Base-by-base conservation (phyloP, 192 early-diverging fungal genomes). In the Hyaloraphidium curvatum region DNA sequence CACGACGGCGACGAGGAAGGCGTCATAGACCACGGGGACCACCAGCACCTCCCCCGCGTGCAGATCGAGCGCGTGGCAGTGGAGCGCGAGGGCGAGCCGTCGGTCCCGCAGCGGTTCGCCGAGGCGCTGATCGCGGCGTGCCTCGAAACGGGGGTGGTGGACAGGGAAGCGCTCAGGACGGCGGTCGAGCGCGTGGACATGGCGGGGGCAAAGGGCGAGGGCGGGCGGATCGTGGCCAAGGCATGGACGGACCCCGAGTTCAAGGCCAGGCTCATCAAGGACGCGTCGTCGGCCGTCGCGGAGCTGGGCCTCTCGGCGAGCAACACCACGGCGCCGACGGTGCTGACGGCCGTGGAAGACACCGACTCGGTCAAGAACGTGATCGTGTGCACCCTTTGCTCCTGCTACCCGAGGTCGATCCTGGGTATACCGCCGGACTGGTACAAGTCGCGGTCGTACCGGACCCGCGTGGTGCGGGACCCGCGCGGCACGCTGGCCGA, bases 321-420 rank as follows among this genome's bases (percentile, higher is more conserved):
- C 7, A n/a, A n/a, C n/a, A n/a, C n/a, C n/a, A n/a, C n/a, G n/a
- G n/a, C n/a, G n/a, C n/a, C n/a, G n/a, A 48, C 43, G 14, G 43
- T 22, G 23, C 5, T 48, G 23, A 21, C 25, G 43, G 43, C 43
- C 7, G 43, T 48, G 43, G 43, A 48, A 25, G 25, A 48, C 43
- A 48, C 43, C 4, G 43, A 48, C 7, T 21, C 11, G 43, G 43
- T 48, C 7, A 14, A 48, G 17, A 48, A 48, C 19, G 43, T 48
- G 19, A 48, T 48, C 25, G 43, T 48, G 23, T 48, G 43, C 43
- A 48, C 43, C 23, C 43, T 48, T 25, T 48, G 43, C 43, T 48
- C 43, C 7, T 48, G 43, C 43, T 48, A 48, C 43, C 43, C 43
- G 14, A 14, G 43, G 17, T 48, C 43, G 43, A 25, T 48, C 14